Evolutionary conservation across 2,329 filamentous ascomycete species (phyloP).

Genomic region (Blumeria graminis): DNA sequence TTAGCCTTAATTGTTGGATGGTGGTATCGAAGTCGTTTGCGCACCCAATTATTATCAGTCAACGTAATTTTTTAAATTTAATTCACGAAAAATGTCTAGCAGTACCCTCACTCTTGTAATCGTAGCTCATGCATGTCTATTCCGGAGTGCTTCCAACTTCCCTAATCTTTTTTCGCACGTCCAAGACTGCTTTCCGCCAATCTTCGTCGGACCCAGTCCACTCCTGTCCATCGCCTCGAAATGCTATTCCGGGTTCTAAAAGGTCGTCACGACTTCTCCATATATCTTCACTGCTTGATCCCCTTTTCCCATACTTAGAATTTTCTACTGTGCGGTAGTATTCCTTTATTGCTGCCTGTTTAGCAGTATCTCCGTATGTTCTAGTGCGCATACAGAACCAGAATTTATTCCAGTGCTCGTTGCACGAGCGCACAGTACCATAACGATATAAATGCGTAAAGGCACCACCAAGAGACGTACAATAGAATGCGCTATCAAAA

Average conservation of each 20-base stretch:
- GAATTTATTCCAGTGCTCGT: slow-evolving; percentile 75
- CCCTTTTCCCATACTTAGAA: slow-evolving; percentile 30
- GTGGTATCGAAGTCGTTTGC: too few species aligned
- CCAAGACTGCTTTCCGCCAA: slow-evolving; percentile 6
- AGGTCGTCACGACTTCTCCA: slow-evolving; percentile 53
- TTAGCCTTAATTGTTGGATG: too few species aligned
- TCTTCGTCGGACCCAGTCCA: slow-evolving; percentile 19
- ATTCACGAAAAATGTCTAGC: background rate
- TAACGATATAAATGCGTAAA: slow-evolving; percentile 81
- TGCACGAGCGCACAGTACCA: slow-evolving; percentile 52
- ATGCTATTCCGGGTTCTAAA: slow-evolving; percentile 22
- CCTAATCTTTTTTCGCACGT: background rate
- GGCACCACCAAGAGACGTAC: slow-evolving; percentile 73
- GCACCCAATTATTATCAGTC: too few species aligned
- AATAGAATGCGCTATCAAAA: slow-evolving; percentile 88
- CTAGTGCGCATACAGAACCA: slow-evolving; percentile 92
- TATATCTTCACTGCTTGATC: slow-evolving; percentile 69
- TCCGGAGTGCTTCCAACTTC: background rate
- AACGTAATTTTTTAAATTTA: too few species aligned
- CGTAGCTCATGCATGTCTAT: too few species aligned
- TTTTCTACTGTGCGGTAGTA: slow-evolving; percentile 25
- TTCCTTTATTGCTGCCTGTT: slow-evolving; percentile 22
- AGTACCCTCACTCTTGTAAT: background rate
- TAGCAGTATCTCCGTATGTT: slow-evolving; percentile 31
- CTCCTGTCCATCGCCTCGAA: slow-evolving; percentile 4